These are phyloP conservation scores for Jackrogersella minutella DNA, from an alignment of 495 filamentous ascomycete species.

Conservation along the genomic window DNA sequence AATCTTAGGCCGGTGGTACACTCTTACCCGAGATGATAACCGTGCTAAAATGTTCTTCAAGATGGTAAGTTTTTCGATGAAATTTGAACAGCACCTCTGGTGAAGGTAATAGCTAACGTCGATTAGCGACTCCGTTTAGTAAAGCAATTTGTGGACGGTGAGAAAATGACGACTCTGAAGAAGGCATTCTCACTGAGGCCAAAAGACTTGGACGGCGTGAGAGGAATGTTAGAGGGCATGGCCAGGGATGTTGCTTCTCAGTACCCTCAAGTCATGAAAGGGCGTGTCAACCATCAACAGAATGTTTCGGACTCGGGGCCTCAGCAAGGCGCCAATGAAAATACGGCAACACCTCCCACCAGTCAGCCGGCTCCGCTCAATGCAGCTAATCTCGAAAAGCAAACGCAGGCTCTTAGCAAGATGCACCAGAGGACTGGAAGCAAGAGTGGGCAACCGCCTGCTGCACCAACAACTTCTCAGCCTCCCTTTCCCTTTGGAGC, in stretches of 20 bases:
- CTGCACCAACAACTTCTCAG: conserved; percentile 70
- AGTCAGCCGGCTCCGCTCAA: conserved; percentile 63
- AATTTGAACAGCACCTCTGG: conserved; percentile 25
- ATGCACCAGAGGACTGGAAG: conserved; percentile 54
- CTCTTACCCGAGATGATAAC: conserved; percentile 50
- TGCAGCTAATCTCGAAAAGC: conserved; percentile 73
- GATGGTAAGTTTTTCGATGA: conserved; percentile 49
- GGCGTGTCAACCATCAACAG: conserved; percentile 31
- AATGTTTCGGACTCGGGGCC: conserved; percentile 25
- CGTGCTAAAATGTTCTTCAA: conserved; percentile 57
- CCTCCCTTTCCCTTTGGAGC: conserved; percentile 73
- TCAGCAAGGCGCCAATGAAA: conserved; percentile 33
- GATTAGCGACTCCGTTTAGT: conserved; percentile 63
- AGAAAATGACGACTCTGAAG: conserved; percentile 58
- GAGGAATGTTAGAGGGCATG: conserved; percentile 55
- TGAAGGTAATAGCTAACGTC: conserved; percentile 5
- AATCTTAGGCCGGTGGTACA: conserved; percentile 52
- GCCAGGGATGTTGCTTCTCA: conserved; percentile 40
- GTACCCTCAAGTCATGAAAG: conserved; percentile 32
- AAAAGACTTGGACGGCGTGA: conserved; percentile 61
- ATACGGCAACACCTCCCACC: conserved; percentile 26
- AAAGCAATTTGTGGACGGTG: conserved; percentile 65
- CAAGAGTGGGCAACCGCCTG: conserved; percentile 57
- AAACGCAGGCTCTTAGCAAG: conserved; percentile 62
- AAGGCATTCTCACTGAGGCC: conserved; percentile 66